A percentile compares a stretch with the other conserved stretches of the same genome.
These are phyloP conservation scores for Glutinoglossum americanum DNA, from an alignment of 495 filamentous ascomycete genomes.

Conservation along the genomic window DNA sequence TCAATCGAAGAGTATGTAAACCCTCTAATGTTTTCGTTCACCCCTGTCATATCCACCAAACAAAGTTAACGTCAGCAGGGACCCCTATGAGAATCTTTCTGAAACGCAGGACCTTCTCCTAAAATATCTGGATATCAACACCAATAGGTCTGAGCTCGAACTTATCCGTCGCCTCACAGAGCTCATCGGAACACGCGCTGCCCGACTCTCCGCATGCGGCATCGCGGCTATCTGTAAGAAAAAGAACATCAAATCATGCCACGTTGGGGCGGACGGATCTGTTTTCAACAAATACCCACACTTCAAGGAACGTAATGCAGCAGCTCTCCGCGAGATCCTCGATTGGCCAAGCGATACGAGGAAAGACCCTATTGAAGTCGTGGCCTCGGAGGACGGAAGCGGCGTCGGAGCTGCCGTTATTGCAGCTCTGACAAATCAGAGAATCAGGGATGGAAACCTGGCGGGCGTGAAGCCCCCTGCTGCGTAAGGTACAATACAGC, in stretches of 20 bases:
- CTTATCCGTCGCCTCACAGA: slow-evolving; percentile 8
- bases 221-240: slow-evolving; percentile 9
- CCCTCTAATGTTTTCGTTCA: not conserved
- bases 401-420: slow-evolving; percentile 13
- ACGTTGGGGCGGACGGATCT: slow-evolving; percentile 9
- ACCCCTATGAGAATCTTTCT: slow-evolving; percentile 7
- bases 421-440: slow-evolving; percentile 10
- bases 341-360: slow-evolving; percentile 8
- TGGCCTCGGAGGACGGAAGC: slow-evolving; percentile 10
- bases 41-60: not conserved
- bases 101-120: slow-evolving; percentile 6
- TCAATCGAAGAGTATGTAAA: slow-evolving; percentile 7
- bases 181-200: slow-evolving; percentile 10
- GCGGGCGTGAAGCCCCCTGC: slow-evolving; percentile 7
- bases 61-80: not conserved
- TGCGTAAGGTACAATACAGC: not conserved
- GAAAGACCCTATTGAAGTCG: slow-evolving; percentile 11
- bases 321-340: slow-evolving; percentile 10
- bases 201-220: slow-evolving; percentile 9
- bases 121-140: slow-evolving; percentile 1
- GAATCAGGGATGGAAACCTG: slow-evolving; percentile 8
- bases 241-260: slow-evolving; percentile 8
- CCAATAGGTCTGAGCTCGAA: slow-evolving; percentile 6
- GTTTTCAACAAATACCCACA: slow-evolving; percentile 10
- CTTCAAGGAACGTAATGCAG: slow-evolving; percentile 8